These are phyloP conservation scores for Pelargonium australe DNA, from an alignment of 441 rosid species.

Conservation along the genomic window DNA sequence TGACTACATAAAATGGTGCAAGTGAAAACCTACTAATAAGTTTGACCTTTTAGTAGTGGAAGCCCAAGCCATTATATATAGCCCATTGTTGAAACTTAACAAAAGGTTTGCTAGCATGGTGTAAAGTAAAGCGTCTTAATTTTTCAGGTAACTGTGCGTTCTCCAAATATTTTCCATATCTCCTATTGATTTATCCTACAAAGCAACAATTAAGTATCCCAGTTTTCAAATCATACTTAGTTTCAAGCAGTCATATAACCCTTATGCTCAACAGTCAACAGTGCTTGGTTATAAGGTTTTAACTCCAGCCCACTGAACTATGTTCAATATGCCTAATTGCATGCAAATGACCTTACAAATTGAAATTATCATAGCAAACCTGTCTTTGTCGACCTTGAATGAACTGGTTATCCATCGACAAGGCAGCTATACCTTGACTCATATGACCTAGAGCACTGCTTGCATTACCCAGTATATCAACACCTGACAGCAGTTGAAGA, in stretches of 20 bases:
- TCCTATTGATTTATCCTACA: neutral
- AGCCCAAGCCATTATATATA: no score
- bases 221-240: neutral
- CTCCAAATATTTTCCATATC: neutral
- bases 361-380: constrained; percentile 39
- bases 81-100: no score
- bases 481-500: constrained; percentile 91
- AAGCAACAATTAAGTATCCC: neutral
- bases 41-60: no score
- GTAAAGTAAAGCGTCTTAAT: no score
- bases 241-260: no score
- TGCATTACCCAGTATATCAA: constrained; percentile 97
- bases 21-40: no score
- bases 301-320: neutral
- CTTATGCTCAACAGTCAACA: neutral
- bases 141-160: no score
- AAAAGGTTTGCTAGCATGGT: no score
- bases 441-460: constrained; percentile 99
- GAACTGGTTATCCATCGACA: constrained; percentile 96
- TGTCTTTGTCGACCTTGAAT: constrained; percentile 94
- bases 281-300: neutral
- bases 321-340: neutral
- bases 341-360: neutral
- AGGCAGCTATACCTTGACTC: constrained; percentile 99
- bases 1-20: no score